These are phyloP conservation scores for Alternaria ethzedia DNA, from an alignment of 2,329 filamentous ascomycete species.

Conservation along the genomic window DNA sequence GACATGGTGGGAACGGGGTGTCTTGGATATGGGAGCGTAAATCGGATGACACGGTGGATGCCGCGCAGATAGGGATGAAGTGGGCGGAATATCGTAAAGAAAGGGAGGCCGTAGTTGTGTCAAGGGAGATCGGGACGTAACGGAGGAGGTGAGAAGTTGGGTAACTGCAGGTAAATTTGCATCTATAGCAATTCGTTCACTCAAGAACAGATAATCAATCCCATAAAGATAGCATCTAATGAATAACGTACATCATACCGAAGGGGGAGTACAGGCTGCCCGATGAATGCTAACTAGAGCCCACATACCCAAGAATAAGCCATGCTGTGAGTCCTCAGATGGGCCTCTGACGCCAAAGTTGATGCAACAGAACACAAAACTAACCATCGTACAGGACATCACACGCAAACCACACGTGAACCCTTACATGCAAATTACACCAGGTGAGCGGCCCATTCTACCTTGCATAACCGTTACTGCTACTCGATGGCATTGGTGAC, in stretches of 20 bases:
- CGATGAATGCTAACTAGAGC: not conserved
- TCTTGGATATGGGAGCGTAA: slow-evolving; percentile 25
- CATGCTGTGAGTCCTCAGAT: not conserved
- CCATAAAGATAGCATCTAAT: not conserved
- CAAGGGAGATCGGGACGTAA: slow-evolving; percentile 13
- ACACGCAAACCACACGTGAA: not conserved
- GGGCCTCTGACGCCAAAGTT: not conserved
- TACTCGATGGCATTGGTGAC: slow-evolving; percentile 14
- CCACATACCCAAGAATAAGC: not conserved
- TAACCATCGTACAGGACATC: not conserved
- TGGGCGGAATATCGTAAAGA: slow-evolving; percentile 17
- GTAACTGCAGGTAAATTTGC: not conserved
- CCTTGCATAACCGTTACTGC: slow-evolving; percentile 31
- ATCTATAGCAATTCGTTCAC: not conserved
- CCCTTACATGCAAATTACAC: not conserved
- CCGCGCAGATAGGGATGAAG: not conserved
- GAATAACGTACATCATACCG: not conserved
- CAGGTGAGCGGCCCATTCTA: slow-evolving; percentile 9
- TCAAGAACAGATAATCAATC: not conserved
- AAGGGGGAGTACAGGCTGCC: not conserved
- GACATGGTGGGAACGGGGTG: not conserved
- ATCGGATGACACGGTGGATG: slow-evolving; percentile 4
- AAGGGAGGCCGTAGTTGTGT: slow-evolving; percentile 16
- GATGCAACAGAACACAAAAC: not conserved
- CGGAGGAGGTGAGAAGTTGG: not conserved